Evolutionary conservation across 305 asterid species (phyloP).

Genomic region (Fraxinus dipetala): DNA sequence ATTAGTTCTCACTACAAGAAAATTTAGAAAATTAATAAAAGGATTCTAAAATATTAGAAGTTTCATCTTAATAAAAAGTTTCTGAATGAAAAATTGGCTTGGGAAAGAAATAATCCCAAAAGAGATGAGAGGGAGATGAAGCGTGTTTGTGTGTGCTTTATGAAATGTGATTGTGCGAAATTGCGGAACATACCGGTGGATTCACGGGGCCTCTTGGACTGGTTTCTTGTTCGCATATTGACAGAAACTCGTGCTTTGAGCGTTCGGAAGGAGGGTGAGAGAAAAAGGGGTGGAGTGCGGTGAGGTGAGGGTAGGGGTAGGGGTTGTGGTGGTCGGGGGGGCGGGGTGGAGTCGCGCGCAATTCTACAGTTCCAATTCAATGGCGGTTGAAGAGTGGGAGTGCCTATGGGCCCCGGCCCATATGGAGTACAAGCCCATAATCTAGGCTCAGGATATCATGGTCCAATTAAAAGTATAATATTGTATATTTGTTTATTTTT

Average conservation of each 20-base stretch:
- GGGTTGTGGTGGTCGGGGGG: not conserved
- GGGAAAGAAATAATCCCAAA: constrained; percentile 2
- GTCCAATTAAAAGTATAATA: not conserved
- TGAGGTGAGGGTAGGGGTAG: not conserved
- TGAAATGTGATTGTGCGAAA: not conserved
- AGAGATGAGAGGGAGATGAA: not conserved
- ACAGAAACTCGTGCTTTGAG: not conserved
- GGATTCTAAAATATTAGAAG: not conserved
- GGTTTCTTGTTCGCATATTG: constrained; percentile 61
- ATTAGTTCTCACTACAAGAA: not conserved
- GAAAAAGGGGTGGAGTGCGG: not conserved
- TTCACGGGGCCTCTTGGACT: constrained; percentile 39
- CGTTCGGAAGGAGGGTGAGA: not conserved
- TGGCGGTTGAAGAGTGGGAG: constrained; percentile 14
- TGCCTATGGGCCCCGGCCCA: not conserved
- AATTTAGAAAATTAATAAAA: not conserved
- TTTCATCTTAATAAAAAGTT: not conserved
- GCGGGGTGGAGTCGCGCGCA: constrained; percentile 20
- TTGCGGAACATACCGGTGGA: constrained; percentile 34
- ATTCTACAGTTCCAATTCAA: constrained; percentile 9
- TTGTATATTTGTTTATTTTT: too few species aligned
- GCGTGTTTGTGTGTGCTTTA: not conserved
- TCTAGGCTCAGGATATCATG: not conserved
- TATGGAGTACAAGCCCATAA: not conserved
- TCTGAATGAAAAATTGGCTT: not conserved